Evolutionary conservation across 2,329 filamentous ascomycete genomes (phyloP).

Genomic region (Trichophyton schoenleinii): DNA sequence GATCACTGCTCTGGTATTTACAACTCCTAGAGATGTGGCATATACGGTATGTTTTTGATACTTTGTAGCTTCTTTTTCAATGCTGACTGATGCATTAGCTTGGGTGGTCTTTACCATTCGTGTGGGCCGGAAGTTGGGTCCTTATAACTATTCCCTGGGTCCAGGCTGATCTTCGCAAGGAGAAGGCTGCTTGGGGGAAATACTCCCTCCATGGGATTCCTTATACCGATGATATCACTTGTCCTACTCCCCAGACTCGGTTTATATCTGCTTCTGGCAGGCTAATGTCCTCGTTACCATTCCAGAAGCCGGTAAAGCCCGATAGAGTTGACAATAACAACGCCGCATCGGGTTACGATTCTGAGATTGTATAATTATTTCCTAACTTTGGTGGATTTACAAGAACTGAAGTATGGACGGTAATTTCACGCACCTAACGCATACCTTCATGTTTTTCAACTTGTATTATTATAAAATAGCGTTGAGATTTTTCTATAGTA

Average conservation of each 20-base stretch:
- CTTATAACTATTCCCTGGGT: slow-evolving; percentile 37
- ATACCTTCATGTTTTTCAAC: no score
- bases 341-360: background rate
- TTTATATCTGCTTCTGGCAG: slow-evolving; percentile 21
- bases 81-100: slow-evolving; percentile 17
- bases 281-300: slow-evolving; percentile 12
- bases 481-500: no score
- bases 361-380: background rate
- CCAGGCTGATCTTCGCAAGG: slow-evolving; percentile 32
- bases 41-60: slow-evolving; percentile 29
- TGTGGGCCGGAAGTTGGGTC: slow-evolving; percentile 33
- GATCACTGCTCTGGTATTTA: slow-evolving; percentile 39
- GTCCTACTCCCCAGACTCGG: slow-evolving; percentile 26
- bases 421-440: no score
- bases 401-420: no score
- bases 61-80: background rate
- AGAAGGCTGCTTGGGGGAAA: slow-evolving; percentile 32
- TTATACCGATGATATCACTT: slow-evolving; percentile 28
- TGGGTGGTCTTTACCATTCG: slow-evolving; percentile 34
- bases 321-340: background rate
- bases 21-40: slow-evolving; percentile 35
- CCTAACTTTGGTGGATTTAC: no score
- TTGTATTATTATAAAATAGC: no score
- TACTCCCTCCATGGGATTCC: slow-evolving; percentile 26
- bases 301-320: slow-evolving; percentile 10